Evolutionary conservation across 768 basidiomycete species (phyloP).

Genomic region (Daedalea quercina): DNA sequence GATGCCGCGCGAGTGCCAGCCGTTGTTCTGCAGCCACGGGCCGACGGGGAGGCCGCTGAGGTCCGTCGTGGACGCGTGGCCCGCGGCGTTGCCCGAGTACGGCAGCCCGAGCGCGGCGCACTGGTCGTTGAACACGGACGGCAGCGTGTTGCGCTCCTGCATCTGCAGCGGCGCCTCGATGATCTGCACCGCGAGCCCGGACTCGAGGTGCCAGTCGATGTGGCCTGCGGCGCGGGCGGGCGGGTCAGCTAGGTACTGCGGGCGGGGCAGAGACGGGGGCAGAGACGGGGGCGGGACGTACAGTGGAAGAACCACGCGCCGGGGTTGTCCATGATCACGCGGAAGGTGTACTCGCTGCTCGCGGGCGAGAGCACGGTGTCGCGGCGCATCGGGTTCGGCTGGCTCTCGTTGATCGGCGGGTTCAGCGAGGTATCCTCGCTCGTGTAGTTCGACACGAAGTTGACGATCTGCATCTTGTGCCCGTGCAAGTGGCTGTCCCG

Average conservation of each 20-base stretch:
- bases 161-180: constrained; percentile 72
- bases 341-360: constrained; percentile 60
- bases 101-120: constrained; percentile 58
- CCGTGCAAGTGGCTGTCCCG: constrained; percentile 78
- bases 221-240: constrained; percentile 46
- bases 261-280: background rate
- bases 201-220: constrained; percentile 82
- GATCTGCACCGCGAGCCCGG: constrained; percentile 80
- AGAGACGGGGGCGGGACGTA: constrained; percentile 27
- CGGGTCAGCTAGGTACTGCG: background rate
- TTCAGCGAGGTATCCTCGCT: constrained; percentile 72
- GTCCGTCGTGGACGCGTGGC: constrained; percentile 62
- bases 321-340: constrained; percentile 86
- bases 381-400: constrained; percentile 84
- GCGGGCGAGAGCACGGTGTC: constrained; percentile 81
- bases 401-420: constrained; percentile 71
- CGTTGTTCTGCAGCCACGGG: constrained; percentile 66
- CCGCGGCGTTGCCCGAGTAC: constrained; percentile 82
- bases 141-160: constrained; percentile 51
- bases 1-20: constrained; percentile 70
- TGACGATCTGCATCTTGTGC: constrained; percentile 79
- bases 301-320: constrained; percentile 87
- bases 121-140: constrained; percentile 60
- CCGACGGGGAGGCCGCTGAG: constrained; percentile 57
- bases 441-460: constrained; percentile 61